Base-by-base conservation (phyloP, 2,329 filamentous ascomycete species). In the Aspergillus tamarii region DNA sequence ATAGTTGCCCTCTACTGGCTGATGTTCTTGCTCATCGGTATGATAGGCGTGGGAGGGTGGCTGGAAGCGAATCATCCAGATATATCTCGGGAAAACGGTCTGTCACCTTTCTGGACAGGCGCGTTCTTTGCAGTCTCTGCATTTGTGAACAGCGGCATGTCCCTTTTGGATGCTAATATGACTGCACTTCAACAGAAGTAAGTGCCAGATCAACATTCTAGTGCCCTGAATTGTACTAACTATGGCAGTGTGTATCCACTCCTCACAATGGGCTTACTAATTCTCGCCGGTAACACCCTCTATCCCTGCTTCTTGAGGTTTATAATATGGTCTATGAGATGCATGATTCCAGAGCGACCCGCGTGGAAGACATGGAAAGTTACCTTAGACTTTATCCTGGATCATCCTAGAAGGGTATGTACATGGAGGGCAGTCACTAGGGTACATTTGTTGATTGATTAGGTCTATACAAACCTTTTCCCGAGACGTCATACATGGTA, bases 231-330 rank as follows among this genome's bases (percentile, higher is more conserved):
- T 14, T 19, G 39, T 55, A 41, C 66, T 69, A 19, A 73, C 45
- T 10, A 2, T 10, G 45, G 19, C 30, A 77, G 78, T 58, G 70
- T 76, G 0, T 81, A 81, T 32, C 71, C 79, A 1, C 72, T 84
- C 4, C 67, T 84, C 16, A 78, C 78, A 1, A 79, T 89, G 80
- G 85, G 84, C 6, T 68, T 85, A 12, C 75, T 90, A 65, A 85
- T 89, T 58, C 78, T 90, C 6, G 88, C 88, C 0, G 88, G 88
- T 4, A 89, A 90, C 55, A 90, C 88, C 4, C 85, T 87, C 0
- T 90, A 88, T 69, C 88, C 88, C 0, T 80, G 89, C 57, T 86
- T 90, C 64, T 75, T 91, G 14, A 83, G 89, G 4, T 78, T 89
- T 11, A 83, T 84, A 19, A 77, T 91, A 11, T 90, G 87, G 85